Percentiles rank a stretch among this genome's conserved stretches.
Evolutionary conservation across 768 basidiomycete genomes (phyloP).

Genomic region (Lactifluus subvellereus): DNA sequence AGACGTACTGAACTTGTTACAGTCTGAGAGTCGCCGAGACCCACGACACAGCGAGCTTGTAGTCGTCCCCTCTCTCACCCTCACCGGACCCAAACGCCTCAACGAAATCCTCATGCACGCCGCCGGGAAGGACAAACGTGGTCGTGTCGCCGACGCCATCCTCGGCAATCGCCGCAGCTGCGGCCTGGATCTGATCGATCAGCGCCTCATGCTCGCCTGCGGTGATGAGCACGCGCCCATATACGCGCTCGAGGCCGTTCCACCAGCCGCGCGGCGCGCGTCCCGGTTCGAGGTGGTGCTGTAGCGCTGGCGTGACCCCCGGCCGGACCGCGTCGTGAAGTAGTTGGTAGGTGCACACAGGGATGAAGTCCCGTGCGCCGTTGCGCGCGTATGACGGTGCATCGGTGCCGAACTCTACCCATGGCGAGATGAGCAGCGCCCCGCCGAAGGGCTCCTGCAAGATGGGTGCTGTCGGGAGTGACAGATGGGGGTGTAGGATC

Average conservation of each 20-base stretch:
- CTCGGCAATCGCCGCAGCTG: neutral
- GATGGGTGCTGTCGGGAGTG: neutral
- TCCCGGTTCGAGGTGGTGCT: conserved; percentile 2
- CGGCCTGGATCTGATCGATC: neutral
- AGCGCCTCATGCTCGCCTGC: neutral
- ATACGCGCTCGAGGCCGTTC: neutral
- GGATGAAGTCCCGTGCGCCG: neutral
- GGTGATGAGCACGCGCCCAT: neutral
- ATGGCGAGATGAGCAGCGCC: conserved; percentile 5
- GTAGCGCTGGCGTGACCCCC: conserved; percentile 1
- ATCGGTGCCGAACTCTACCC: neutral
- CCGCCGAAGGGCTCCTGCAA: neutral
- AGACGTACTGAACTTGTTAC: no score
- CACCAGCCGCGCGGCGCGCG: neutral
- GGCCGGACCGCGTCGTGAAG: neutral
- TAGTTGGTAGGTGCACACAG: neutral
- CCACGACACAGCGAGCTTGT: neutral
- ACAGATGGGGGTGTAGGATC: conserved; percentile 20
- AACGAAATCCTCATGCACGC: conserved; percentile 10
- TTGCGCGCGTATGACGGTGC: conserved; percentile 7
- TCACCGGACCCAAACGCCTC: neutral
- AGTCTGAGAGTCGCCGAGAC: neutral
- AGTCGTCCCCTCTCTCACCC: conserved; percentile 1
- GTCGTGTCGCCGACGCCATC: neutral
- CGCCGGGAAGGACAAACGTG: no score